These are phyloP conservation scores for Pholiota molesta DNA, from an alignment of 768 basidiomycete genomes.

Conservation along the genomic window DNA sequence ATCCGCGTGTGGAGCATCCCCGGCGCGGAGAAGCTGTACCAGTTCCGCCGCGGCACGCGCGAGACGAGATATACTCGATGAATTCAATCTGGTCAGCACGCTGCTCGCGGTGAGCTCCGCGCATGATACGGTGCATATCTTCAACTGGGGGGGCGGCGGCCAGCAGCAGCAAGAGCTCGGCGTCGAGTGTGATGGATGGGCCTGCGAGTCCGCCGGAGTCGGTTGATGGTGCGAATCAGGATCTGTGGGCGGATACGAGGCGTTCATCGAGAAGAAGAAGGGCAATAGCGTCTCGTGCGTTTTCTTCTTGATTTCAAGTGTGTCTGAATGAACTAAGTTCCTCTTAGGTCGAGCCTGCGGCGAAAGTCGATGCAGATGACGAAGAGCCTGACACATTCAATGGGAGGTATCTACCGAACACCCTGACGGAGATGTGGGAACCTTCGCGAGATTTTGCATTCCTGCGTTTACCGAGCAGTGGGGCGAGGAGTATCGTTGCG, in stretches of 20 bases:
- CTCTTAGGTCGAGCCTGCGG: slow-evolving; percentile 49
- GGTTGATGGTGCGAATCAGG: slow-evolving; percentile 64
- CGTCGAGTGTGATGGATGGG: slow-evolving; percentile 23
- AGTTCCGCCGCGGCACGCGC: slow-evolving; percentile 90
- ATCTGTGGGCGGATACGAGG: slow-evolving; percentile 80
- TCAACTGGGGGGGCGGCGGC: slow-evolving; percentile 64
- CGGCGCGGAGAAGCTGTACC: slow-evolving; percentile 90
- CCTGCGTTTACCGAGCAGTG: slow-evolving; percentile 76
- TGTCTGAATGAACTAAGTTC: no score
- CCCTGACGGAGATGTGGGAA: slow-evolving; percentile 96
- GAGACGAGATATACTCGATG: slow-evolving; percentile 82
- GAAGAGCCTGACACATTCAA: slow-evolving; percentile 72
- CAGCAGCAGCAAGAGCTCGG: slow-evolving; percentile 13
- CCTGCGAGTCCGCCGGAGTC: slow-evolving; percentile 66
- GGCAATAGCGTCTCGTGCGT: slow-evolving; percentile 59
- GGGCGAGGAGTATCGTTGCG: slow-evolving; percentile 86
- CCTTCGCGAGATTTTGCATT: slow-evolving; percentile 94
- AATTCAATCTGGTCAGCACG: slow-evolving; percentile 77
- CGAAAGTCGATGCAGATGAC: slow-evolving; percentile 76
- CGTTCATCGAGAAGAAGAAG: slow-evolving; percentile 79
- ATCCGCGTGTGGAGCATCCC: slow-evolving; percentile 95
- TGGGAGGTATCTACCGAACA: slow-evolving; percentile 89
- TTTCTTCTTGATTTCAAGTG: background rate
- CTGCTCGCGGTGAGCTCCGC: slow-evolving; percentile 91
- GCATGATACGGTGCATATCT: slow-evolving; percentile 96